Percentiles rank a stretch among this genome's conserved stretches.
These are phyloP conservation scores for Pouteria campechiana DNA, from an alignment of 179 eudicot genomes.

Conservation along the genomic window DNA sequence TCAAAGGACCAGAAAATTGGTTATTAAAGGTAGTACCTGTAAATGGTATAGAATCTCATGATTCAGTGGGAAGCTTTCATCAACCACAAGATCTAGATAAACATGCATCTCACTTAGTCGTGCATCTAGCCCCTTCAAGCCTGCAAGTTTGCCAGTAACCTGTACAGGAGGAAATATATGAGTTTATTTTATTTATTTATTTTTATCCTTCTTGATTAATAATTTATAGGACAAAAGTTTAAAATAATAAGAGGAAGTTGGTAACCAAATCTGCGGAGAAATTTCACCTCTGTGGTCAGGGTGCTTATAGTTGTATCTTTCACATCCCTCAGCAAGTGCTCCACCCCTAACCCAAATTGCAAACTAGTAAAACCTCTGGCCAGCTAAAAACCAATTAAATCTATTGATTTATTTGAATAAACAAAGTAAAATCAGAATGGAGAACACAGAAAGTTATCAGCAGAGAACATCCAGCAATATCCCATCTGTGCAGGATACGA, in stretches of 20 bases:
- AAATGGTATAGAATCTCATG: constrained; percentile 90
- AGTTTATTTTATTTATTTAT: neutral
- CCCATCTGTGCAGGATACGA: too few relatives aligned
- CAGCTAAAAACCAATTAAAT: too few relatives aligned
- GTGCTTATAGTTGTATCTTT: constrained; percentile 93
- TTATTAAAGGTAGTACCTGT: constrained; percentile 35
- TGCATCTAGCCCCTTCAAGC: constrained; percentile 87
- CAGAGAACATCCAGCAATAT: too few relatives aligned
- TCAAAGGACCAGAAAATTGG: neutral
- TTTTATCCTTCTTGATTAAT: neutral
- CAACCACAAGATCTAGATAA: constrained; percentile 76
- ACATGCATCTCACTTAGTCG: constrained; percentile 64
- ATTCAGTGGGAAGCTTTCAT: constrained; percentile 69
- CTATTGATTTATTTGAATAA: too few relatives aligned
- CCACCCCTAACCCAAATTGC: constrained; percentile 45
- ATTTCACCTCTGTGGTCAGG: constrained; percentile 77
- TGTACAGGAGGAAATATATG: constrained; percentile 13
- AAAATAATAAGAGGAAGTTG: neutral
- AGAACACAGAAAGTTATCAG: too few relatives aligned
- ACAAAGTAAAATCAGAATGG: too few relatives aligned
- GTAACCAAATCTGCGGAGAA: neutral
- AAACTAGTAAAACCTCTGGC: too few relatives aligned
- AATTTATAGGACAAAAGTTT: neutral
- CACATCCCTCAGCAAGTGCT: constrained; percentile 95
- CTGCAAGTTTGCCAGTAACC: constrained; percentile 93